A percentile compares a stretch with the other conserved stretches of the same genome.
These are phyloP conservation scores for Murraya koenigii DNA, from an alignment of 345 rosid species.

Conservation along the genomic window DNA sequence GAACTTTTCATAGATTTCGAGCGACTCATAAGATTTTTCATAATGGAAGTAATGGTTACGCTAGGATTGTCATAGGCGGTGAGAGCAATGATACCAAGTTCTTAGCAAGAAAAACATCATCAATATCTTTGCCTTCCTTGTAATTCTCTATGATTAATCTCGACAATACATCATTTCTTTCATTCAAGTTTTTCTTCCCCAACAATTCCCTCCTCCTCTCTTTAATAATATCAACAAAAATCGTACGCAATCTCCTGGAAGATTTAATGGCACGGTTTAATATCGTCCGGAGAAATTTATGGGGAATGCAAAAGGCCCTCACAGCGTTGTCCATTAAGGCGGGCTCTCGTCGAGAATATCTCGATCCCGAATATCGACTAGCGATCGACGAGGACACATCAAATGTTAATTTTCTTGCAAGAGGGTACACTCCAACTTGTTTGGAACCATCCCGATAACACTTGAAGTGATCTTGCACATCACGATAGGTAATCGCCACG, in stretches of 20 bases:
- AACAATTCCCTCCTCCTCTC: background rate
- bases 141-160: conserved; percentile 5
- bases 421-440: background rate
- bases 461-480: background rate
- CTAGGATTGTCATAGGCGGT: conserved; percentile 19
- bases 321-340: background rate
- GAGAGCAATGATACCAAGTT: background rate
- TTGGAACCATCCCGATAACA: background rate
- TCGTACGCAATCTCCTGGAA: background rate
- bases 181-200: background rate
- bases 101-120: background rate
- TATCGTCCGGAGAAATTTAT: background rate
- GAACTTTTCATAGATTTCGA: conserved; percentile 12
- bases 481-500: background rate
- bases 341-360: background rate
- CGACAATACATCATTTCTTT: conserved; percentile 5
- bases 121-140: background rate
- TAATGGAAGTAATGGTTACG: conserved; percentile 8
- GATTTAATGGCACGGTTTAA: conserved; percentile 1
- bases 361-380: background rate
- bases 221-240: background rate
- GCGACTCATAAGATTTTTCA: conserved; percentile 18
- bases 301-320: background rate
- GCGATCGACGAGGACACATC: background rate
- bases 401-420: background rate